Base-by-base conservation (phyloP, 2,329 filamentous ascomycete species). In the Fusarium sarcochroum region DNA sequence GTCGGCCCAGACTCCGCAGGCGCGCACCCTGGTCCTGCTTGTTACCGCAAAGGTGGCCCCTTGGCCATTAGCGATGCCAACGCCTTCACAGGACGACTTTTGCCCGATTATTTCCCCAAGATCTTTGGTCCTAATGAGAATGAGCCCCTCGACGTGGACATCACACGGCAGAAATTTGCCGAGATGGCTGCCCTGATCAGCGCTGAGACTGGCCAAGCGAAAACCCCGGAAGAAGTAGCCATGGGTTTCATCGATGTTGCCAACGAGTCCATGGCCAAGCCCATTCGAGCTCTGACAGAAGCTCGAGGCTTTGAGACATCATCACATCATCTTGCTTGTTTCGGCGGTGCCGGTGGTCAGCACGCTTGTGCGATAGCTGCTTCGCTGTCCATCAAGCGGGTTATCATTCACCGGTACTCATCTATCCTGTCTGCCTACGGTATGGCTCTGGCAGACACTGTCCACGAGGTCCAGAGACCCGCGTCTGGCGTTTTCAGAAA, bases 121-220 rank as follows among this genome's bases (percentile, higher is more conserved):
- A 98, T 98, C 62, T 98, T 98, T 72, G 94, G 94, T 40, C 91
- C 93, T 77, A 91, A 94, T 48, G 94, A 98, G 76, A 85, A 97
- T 60, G 87, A 96, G 77, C 90, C 90, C 0, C 81, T 98, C 2
- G 94, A 97, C 75, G 83, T 87, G 2, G 86, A 91, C 58, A 91
- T 92, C 27, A 30, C 27, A 11, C 11, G 10, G 10, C 11, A 10
- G 27, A 13, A 13, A 10, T 13, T 30, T 13, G 10, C 27, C 10
- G 27, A 30, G 4, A 5, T 27, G 27, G 27, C 27, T 4, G 27
- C 27, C 27, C 27, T 11, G 10, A 30, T 30, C 27, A 30, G 10
- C 27, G 27, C 27, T 4, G 27, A 30, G 10, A 30, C 10, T 27
- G 17, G 23, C 1, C 97, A 92, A 72, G 86, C 89, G 75, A 89